phyloP scores from a whole-genome alignment of 306 rosid species.

The Fagus crenata region DNA sequence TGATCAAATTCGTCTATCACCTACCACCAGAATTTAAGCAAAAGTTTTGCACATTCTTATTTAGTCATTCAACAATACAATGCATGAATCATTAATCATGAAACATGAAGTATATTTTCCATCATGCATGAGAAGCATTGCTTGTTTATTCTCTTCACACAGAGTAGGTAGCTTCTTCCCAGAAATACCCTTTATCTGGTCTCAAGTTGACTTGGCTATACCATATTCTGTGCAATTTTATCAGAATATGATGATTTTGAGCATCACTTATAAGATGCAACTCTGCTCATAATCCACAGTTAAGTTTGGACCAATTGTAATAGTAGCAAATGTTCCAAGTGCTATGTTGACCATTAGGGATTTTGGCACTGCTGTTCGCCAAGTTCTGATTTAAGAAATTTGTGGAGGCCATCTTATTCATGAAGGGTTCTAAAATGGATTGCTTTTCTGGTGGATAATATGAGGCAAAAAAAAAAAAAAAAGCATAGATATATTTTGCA shows the following conservation, averaged over 20 bases:
- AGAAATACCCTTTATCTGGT: not conserved
- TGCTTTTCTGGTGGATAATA: not conserved
- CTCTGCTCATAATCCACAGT: not conserved
- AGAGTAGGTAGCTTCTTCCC: not conserved
- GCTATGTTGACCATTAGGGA: no score
- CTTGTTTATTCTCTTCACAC: not conserved
- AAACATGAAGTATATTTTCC: not conserved
- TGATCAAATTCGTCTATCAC: slow-evolving; percentile 87
- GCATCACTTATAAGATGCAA: not conserved
- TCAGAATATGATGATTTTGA: not conserved
- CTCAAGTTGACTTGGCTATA: not conserved
- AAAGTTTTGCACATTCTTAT: slow-evolving; percentile 3
- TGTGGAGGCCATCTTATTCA: no score
- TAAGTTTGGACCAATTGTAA: no score
- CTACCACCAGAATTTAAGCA: slow-evolving; percentile 41
- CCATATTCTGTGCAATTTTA: not conserved
- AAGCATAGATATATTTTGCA: not conserved
- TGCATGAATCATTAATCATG: slow-evolving; percentile 1
- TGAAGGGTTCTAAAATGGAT: no score
- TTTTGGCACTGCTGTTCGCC: no score
- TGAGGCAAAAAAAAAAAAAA: not conserved
- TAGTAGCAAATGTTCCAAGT: no score
- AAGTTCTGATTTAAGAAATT: no score
- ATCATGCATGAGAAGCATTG: not conserved
- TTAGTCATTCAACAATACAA: slow-evolving; percentile 8